Percentiles rank a stretch among this genome's conserved stretches.
Conservation (phyloP, 441 rosid species). For the Adansonia rubrostipa region DNA sequence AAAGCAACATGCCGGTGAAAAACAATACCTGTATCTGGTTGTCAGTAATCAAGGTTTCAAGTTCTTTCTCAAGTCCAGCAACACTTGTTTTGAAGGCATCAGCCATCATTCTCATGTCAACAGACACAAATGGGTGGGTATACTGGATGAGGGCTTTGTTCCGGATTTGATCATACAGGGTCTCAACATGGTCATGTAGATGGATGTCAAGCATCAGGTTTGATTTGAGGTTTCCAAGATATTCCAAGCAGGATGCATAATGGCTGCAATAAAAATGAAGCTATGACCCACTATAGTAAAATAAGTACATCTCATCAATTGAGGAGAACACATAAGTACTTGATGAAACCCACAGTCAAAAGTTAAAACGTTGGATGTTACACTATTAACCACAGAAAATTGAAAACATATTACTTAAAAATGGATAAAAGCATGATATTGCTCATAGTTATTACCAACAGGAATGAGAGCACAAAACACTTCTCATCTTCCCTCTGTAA, state of each 20-base stretch:
- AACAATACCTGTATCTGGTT: constrained; percentile 82
- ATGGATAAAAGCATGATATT: not conserved
- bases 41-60: constrained; percentile 87
- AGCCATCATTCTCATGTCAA: constrained; percentile 94
- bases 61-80: constrained; percentile 81
- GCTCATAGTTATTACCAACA: not conserved
- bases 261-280: constrained; percentile 54
- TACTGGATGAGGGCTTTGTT: constrained; percentile 95
- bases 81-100: constrained; percentile 90
- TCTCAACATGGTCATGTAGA: constrained; percentile 85
- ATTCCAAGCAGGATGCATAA: constrained; percentile 89
- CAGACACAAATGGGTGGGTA: constrained; percentile 93
- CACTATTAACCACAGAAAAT: not conserved
- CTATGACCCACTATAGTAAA: not conserved
- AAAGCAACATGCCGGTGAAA: not conserved
- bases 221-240: constrained; percentile 83
- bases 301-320: not conserved
- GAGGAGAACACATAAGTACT: not conserved
- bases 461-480: not conserved
- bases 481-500: not conserved
- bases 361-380: not conserved
- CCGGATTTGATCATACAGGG: constrained; percentile 86
- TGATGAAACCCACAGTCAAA: not conserved
- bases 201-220: constrained; percentile 89
- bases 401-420: not conserved